Conservation (phyloP, 106 monocot genomes). For the Amphibolis antarctica region DNA sequence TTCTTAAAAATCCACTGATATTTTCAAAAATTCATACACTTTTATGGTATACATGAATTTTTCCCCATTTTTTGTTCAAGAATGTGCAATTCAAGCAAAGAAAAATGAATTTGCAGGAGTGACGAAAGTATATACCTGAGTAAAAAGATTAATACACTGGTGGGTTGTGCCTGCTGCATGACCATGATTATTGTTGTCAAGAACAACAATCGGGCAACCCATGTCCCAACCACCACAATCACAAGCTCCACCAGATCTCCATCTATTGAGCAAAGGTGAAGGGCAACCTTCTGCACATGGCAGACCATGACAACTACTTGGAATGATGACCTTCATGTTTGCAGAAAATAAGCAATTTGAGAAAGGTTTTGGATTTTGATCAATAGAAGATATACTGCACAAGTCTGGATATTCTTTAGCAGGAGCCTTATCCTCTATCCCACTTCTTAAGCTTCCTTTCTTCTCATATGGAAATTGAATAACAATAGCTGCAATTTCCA, state of each 20-base stretch:
- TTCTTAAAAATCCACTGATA: too few relatives aligned
- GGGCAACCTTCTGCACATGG: constrained; percentile 53
- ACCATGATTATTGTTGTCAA: constrained; percentile 26
- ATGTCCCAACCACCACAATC: constrained; percentile 99
- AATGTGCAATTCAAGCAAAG: not conserved
- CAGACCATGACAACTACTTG: constrained; percentile 55
- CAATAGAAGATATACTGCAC: not conserved
- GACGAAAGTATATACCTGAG: constrained; percentile 40
- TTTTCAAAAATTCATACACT: too few relatives aligned
- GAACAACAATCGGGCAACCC: constrained; percentile 67
- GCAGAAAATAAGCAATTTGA: constrained; percentile 4
- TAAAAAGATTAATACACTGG: constrained; percentile 34
- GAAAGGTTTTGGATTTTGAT: constrained; percentile 2
- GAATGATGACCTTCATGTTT: constrained; percentile 46
- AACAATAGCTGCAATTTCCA: constrained; percentile 55
- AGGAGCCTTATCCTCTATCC: constrained; percentile 2
- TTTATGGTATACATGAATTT: too few relatives aligned
- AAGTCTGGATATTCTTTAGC: constrained; percentile 2
- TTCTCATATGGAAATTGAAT: constrained; percentile 44
- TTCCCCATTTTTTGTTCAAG: too few relatives aligned
- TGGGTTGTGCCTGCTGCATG: constrained; percentile 19
- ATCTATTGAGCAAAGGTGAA: constrained; percentile 72
- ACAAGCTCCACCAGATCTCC: constrained; percentile 78
- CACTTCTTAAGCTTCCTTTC: constrained; percentile 25
- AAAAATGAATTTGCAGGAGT: not conserved